Conservation (phyloP, 2,329 filamentous ascomycete genomes). For the Penicillium concentricum region DNA sequence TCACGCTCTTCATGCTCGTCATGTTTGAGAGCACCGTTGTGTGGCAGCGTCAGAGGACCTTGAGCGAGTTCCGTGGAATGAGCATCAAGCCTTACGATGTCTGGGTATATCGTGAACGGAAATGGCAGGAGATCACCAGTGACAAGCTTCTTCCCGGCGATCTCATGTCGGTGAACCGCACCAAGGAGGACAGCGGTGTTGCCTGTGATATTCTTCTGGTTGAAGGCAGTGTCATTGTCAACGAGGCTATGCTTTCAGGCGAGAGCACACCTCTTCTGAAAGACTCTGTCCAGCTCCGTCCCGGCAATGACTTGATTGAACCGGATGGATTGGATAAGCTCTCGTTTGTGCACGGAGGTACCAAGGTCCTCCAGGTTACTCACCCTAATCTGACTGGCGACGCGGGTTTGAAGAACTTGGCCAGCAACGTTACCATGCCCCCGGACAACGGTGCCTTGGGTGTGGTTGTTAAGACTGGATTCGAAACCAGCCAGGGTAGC, state of each 20-base stretch:
- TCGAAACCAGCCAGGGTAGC: conserved; percentile 97
- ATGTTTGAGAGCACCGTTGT: conserved; percentile 98
- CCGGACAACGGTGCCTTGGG: conserved; percentile 94
- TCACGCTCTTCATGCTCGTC: conserved; percentile 98
- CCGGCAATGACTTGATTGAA: conserved; percentile 75
- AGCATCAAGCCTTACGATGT: conserved; percentile 98
- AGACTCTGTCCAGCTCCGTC: conserved; percentile 89
- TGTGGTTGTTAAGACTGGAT: conserved; percentile 93
- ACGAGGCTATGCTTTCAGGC: conserved; percentile 98
- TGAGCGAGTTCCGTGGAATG: conserved; percentile 98
- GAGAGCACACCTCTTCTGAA: conserved; percentile 97
- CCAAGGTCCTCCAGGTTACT: conserved; percentile 93
- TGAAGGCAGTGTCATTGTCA: conserved; percentile 94
- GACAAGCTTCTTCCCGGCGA: conserved; percentile 93
- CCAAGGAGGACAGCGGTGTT: conserved; percentile 94
- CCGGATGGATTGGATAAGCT: conserved; percentile 94
- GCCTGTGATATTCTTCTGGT: conserved; percentile 96
- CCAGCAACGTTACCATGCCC: conserved; percentile 75
- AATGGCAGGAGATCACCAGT: conserved; percentile 85
- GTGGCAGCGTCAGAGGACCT: conserved; percentile 94
- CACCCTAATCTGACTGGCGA: conserved; percentile 74
- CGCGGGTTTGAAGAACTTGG: conserved; percentile 62
- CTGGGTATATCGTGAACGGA: conserved; percentile 81
- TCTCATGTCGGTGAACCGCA: conserved; percentile 84
- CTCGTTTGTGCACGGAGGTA: conserved; percentile 92